These are phyloP conservation scores for Alternaria panax DNA, from an alignment of 2,329 filamentous ascomycete genomes.

Conservation along the genomic window DNA sequence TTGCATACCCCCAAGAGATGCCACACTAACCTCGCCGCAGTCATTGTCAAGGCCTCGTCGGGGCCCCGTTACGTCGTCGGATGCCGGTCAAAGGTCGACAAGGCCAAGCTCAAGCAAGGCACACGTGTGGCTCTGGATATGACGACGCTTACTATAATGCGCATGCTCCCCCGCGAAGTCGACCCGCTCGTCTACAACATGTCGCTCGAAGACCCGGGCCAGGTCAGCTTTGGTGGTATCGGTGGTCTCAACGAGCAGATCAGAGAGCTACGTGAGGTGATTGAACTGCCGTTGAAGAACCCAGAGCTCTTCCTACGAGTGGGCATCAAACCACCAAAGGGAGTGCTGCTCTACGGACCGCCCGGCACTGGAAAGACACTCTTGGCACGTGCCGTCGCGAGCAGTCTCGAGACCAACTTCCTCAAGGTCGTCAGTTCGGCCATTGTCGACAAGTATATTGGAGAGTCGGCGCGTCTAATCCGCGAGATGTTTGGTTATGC, in stretches of 20 bases:
- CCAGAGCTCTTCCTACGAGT: slow-evolving; percentile 96
- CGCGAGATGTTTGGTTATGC: slow-evolving; percentile 99
- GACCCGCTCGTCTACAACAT: slow-evolving; percentile 99
- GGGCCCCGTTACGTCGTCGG: slow-evolving; percentile 98
- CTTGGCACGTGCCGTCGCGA: slow-evolving; percentile 91
- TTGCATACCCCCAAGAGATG: not conserved
- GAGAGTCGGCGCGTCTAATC: slow-evolving; percentile 95
- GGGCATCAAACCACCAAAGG: slow-evolving; percentile 98
- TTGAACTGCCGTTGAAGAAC: slow-evolving; percentile 97
- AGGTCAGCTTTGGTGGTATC: slow-evolving; percentile 97
- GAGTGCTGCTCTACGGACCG: slow-evolving; percentile 92
- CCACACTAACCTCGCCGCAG: slow-evolving; percentile 57
- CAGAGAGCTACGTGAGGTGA: slow-evolving; percentile 94
- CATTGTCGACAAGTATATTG: slow-evolving; percentile 99
- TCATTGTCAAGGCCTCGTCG: slow-evolving; percentile 98
- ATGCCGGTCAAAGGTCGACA: slow-evolving; percentile 98
- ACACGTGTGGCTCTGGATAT: slow-evolving; percentile 97
- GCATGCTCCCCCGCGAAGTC: slow-evolving; percentile 98
- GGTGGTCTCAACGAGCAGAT: slow-evolving; percentile 99
- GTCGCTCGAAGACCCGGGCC: slow-evolving; percentile 96
- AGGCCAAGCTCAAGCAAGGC: slow-evolving; percentile 95
- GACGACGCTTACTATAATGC: slow-evolving; percentile 99
- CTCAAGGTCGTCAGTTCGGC: slow-evolving; percentile 98
- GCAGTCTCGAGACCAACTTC: slow-evolving; percentile 97
- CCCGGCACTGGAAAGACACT: slow-evolving; percentile 97